Evolutionary conservation across 148 eudicot genomes (phyloP).

Genomic region (Rhododendron williamsianum): DNA sequence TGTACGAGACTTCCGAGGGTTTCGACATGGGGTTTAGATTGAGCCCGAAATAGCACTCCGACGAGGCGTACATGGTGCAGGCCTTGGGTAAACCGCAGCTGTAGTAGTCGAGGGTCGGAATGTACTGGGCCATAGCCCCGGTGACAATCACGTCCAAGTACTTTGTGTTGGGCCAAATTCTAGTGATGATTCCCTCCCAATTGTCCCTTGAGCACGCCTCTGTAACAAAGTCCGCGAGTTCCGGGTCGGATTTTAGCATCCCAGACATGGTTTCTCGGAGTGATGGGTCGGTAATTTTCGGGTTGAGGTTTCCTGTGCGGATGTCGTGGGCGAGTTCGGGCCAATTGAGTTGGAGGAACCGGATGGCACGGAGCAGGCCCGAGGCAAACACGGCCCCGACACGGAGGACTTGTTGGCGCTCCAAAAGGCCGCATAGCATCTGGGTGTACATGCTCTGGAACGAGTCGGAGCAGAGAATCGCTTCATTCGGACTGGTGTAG

Average conservation of each 20-base stretch:
- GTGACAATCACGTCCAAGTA: constrained; percentile 83
- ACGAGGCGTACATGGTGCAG: constrained; percentile 82
- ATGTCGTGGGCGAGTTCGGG: constrained; percentile 46
- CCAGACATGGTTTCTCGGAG: constrained; percentile 30
- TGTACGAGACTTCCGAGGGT: constrained; percentile 76
- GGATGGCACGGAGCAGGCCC: constrained; percentile 81
- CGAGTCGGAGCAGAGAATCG: constrained; percentile 73
- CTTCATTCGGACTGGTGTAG: constrained; percentile 76
- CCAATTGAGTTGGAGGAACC: constrained; percentile 88
- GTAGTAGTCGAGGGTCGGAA: constrained; percentile 67
- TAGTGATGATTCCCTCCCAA: constrained; percentile 70
- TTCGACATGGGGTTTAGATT: constrained; percentile 77
- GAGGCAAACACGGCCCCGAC: constrained; percentile 86
- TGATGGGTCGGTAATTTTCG: constrained; percentile 34
- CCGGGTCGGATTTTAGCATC: constrained; percentile 47
- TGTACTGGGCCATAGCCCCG: constrained; percentile 88
- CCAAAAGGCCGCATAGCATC: constrained; percentile 78
- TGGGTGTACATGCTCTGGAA: constrained; percentile 88
- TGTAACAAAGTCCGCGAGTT: constrained; percentile 37
- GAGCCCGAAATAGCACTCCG: constrained; percentile 75
- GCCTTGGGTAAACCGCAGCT: constrained; percentile 69
- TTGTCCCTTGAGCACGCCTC: constrained; percentile 42
- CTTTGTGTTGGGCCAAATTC: constrained; percentile 82
- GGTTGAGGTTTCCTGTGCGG: constrained; percentile 44
- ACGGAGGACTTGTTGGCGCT: constrained; percentile 57